Evolutionary conservation across 73 alveolate species (phyloP).

Genomic region (Tetrahymena borealis): DNA sequence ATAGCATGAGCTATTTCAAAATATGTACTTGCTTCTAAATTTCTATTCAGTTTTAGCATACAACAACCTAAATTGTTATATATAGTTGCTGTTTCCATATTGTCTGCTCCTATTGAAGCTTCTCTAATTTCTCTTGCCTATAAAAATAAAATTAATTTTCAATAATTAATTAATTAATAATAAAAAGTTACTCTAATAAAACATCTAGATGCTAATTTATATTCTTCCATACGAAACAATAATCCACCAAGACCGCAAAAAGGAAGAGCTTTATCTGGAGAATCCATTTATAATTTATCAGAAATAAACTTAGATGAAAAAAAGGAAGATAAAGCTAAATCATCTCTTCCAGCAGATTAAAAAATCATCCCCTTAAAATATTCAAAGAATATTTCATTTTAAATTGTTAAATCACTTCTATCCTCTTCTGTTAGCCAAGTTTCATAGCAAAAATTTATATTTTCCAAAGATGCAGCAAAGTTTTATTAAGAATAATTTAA

Average conservation of each 20-base stretch:
- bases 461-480: conserved; percentile 61
- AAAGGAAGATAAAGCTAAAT: conserved; percentile 80
- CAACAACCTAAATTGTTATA: conserved; percentile 95
- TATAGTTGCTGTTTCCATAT: conserved; percentile 98
- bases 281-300: conserved; percentile 76
- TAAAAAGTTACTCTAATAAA: conserved; percentile 45
- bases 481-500: conserved; percentile 67
- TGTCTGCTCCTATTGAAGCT: conserved; percentile 94
- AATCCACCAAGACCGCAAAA: conserved; percentile 92
- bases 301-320: conserved; percentile 70
- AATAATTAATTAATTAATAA: neutral
- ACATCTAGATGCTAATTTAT: conserved; percentile 83
- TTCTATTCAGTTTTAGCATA: conserved; percentile 75
- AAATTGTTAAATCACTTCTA: conserved; percentile 42
- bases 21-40: conserved; percentile 61
- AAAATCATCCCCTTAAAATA: conserved; percentile 79
- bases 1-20: conserved; percentile 80
- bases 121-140: conserved; percentile 95
- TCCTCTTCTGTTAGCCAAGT: conserved; percentile 13
- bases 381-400: conserved; percentile 81
- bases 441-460: neutral
- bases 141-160: neutral
- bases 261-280: conserved; percentile 94
- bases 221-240: conserved; percentile 88
- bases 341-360: conserved; percentile 91